phyloP scores from a whole-genome alignment of 2,329 filamentous ascomycete species.

The Mycosphaerella sp. region DNA sequence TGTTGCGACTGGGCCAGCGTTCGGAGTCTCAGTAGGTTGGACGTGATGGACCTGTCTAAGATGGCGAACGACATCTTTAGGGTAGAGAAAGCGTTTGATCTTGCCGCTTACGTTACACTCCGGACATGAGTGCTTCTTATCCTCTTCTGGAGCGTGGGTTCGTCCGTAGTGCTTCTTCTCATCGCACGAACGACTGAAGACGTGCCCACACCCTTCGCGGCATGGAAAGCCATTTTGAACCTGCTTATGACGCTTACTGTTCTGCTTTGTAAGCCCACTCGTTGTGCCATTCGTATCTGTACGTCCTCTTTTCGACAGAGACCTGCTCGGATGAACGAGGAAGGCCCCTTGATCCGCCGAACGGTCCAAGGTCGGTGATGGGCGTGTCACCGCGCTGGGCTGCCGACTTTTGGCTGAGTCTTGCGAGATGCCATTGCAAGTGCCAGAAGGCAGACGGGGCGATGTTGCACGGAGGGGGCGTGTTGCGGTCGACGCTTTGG shows the following conservation, averaged over 20 bases:
- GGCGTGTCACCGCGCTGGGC: no score
- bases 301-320: constrained; percentile 1
- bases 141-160: not conserved
- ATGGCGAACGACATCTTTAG: constrained; percentile 17
- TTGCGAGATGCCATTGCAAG: no score
- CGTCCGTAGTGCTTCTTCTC: constrained; percentile 12
- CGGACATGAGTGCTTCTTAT: constrained; percentile 4
- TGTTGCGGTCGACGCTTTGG: not conserved
- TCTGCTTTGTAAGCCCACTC: not conserved
- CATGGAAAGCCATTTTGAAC: constrained; percentile 10
- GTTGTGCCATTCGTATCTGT: not conserved
- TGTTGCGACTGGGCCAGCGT: not conserved
- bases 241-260: constrained; percentile 6
- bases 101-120: constrained; percentile 3
- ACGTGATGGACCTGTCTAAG: constrained; percentile 10
- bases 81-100: constrained; percentile 7
- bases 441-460: not conserved
- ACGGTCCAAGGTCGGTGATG: no score
- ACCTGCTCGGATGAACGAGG: not conserved
- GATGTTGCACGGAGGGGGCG: not conserved
- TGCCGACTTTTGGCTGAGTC: no score
- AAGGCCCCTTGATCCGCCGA: no score
- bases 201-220: not conserved
- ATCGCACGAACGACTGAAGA: constrained; percentile 13
- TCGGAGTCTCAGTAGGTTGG: not conserved